A percentile compares a stretch with the other conserved stretches of the same genome.
phyloP scores from a whole-genome alignment of 768 basidiomycete genomes.

The Hortiboletus flavorubellus region DNA sequence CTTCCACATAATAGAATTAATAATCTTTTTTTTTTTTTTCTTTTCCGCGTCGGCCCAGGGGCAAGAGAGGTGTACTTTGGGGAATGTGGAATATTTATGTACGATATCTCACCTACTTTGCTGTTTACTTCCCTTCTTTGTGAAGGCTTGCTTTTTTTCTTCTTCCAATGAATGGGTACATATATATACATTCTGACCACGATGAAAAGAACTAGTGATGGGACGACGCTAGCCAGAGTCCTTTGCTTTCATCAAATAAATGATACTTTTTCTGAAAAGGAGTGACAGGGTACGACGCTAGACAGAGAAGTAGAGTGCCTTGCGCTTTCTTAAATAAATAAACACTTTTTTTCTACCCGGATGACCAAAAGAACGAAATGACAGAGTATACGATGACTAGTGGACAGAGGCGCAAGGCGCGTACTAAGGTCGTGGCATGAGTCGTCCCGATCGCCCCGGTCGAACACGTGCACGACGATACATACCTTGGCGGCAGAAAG shows the following conservation, averaged over 20 bases:
- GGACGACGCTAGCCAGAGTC: no score
- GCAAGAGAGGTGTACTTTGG: slow-evolving; percentile 4
- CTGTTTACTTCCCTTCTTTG: background rate
- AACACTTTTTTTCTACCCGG: slow-evolving; percentile 1
- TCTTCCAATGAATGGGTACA: no score
- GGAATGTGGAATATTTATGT: slow-evolving; percentile 30
- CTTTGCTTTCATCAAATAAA: no score
- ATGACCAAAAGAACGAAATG: background rate
- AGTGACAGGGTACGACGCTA: no score
- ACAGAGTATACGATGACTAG: background rate
- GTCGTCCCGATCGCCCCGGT: background rate
- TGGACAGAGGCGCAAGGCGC: slow-evolving; percentile 10
- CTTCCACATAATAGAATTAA: slow-evolving; percentile 16
- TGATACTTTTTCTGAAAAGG: no score
- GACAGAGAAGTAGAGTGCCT: no score
- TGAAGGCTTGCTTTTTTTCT: slow-evolving; percentile 5
- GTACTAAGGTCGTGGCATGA: slow-evolving; percentile 11
- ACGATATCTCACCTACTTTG: slow-evolving; percentile 25
- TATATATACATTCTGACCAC: no score
- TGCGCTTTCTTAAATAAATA: slow-evolving; percentile 4
- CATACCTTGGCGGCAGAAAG: slow-evolving; percentile 28
- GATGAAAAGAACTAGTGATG: no score
- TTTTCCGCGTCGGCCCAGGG: background rate
- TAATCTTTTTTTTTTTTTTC: background rate
- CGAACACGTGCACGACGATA: background rate